Evolutionary conservation across 257 asterid species (phyloP).

Genomic region (Anisodus acutangulus): DNA sequence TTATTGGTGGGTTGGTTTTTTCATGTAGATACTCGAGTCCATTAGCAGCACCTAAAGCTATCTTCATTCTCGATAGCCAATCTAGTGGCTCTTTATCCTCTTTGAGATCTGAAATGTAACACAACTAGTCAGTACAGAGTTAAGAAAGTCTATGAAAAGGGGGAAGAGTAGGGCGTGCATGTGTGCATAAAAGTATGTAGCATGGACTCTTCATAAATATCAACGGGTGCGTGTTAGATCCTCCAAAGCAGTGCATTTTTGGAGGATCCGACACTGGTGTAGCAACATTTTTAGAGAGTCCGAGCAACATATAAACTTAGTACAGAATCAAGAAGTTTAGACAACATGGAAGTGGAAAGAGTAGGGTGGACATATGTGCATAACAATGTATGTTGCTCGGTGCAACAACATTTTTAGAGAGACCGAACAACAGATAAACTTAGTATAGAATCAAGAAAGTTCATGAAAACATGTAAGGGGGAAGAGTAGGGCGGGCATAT

Average conservation of each 20-base stretch:
- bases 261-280: too few species aligned
- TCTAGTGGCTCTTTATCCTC: constrained; percentile 48
- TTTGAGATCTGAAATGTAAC: constrained; percentile 45
- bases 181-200: not conserved
- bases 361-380: too few species aligned
- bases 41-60: constrained; percentile 66
- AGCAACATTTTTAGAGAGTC: too few species aligned
- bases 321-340: not conserved
- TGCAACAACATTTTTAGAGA: too few species aligned
- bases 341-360: not conserved
- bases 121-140: not conserved
- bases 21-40: constrained; percentile 73
- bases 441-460: not conserved
- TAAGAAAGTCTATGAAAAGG: not conserved
- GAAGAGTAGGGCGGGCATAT: not conserved
- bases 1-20: constrained; percentile 57
- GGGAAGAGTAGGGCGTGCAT: not conserved
- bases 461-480: not conserved
- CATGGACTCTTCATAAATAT: not conserved
- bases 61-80: constrained; percentile 70
- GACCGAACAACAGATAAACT: not conserved
- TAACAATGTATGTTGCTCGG: too few species aligned
- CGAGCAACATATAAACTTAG: not conserved
- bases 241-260: not conserved
- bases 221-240: not conserved